Conservation (phyloP, 176 grass and related monocot species). For the Tillandsia leiboldiana region DNA sequence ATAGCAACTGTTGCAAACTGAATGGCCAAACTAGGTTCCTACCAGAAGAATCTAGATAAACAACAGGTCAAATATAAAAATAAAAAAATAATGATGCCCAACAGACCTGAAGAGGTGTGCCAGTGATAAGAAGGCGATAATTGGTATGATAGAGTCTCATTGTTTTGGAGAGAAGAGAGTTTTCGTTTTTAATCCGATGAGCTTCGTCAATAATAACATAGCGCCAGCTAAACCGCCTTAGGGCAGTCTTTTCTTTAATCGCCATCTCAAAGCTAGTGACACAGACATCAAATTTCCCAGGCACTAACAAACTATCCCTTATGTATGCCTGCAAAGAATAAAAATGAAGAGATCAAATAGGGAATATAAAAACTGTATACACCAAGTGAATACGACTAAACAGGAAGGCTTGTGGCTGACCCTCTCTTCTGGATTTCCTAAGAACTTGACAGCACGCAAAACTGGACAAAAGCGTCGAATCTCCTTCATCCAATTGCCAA, state of each 20-base stretch:
- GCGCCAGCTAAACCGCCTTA: conserved; percentile 82
- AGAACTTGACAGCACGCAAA: conserved; percentile 74
- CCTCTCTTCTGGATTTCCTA: conserved; percentile 96
- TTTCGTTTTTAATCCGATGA: conserved; percentile 90
- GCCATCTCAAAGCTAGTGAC: conserved; percentile 97
- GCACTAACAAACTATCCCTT: conserved; percentile 72
- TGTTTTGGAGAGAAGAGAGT: conserved; percentile 96
- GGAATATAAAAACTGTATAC: background rate
- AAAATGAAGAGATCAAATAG: conserved; percentile 9
- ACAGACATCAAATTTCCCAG: conserved; percentile 87
- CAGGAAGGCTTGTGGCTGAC: conserved; percentile 21
- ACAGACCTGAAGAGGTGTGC: conserved; percentile 91
- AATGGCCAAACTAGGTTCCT: no score
- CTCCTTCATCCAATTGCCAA: conserved; percentile 98
- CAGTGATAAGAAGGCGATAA: conserved; percentile 95
- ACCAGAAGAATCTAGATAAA: background rate
- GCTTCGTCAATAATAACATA: conserved; percentile 93
- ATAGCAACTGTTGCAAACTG: no score
- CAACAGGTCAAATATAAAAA: conserved; percentile 1
- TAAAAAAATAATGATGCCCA: conserved; percentile 4
- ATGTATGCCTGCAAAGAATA: conserved; percentile 57
- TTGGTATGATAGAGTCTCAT: conserved; percentile 97
- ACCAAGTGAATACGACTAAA: background rate
- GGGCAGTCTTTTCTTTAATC: conserved; percentile 70
- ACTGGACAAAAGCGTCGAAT: conserved; percentile 89